Percentiles rank a stretch among this genome's conserved stretches.
Conservation (phyloP, 176 grass and related monocot genomes). For the maize (Zea mays) region Zm-B73-REFERENCE-NAM-5.0 NC_050104.1:52477001-52477500, state of each 20-base stretch:
- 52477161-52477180: background rate
- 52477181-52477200: background rate
- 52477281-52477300: background rate
- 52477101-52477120: background rate
- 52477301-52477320: slow-evolving; percentile 2
- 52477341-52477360: slow-evolving; percentile 13
- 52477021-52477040: background rate
- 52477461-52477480: slow-evolving; percentile 26
- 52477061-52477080: background rate
- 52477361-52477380: background rate
- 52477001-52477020: slow-evolving; percentile 4
- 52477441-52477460: slow-evolving; percentile 15
- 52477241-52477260: background rate
- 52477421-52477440: background rate
- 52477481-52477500: slow-evolving; percentile 17
- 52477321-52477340: slow-evolving; percentile 14
- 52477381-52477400: slow-evolving; percentile 9
- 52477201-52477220: background rate
- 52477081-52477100: slow-evolving; percentile 12
- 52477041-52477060: slow-evolving; percentile 8
- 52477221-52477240: slow-evolving; percentile 11
- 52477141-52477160: background rate
- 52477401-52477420: slow-evolving; percentile 7
- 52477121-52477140: background rate
- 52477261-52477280: background rate